A percentile compares a stretch with the other conserved stretches of the same genome.
Conservation (phyloP, 352 stramenopile genomes). For the Phytophthora podocarpi region DNA sequence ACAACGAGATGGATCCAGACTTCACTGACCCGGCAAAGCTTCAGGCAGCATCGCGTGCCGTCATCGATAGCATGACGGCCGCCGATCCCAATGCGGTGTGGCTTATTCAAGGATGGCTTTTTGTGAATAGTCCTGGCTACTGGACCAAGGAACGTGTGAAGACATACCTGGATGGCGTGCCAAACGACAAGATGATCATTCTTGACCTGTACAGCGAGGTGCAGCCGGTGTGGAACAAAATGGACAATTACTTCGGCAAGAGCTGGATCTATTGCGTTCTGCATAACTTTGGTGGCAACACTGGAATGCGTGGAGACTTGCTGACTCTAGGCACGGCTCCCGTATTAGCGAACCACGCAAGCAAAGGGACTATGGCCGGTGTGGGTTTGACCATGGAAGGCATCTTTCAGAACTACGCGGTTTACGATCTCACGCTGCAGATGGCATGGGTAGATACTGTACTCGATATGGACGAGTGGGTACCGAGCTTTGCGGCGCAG, state of each 20-base stretch:
- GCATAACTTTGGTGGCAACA: constrained; percentile 85
- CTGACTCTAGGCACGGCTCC: constrained; percentile 61
- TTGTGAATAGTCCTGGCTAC: constrained; percentile 60
- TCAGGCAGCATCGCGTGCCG: constrained; percentile 57
- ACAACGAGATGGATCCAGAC: constrained; percentile 84
- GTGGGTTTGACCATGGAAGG: constrained; percentile 85
- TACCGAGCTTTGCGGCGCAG: constrained; percentile 56
- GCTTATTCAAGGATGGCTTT: constrained; percentile 88
- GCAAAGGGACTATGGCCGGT: constrained; percentile 74
- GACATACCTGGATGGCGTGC: constrained; percentile 57
- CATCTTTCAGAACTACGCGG: constrained; percentile 88
- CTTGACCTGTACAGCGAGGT: constrained; percentile 85
- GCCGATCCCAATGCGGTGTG: constrained; percentile 78
- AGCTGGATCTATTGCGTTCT: constrained; percentile 87
- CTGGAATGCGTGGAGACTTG: constrained; percentile 76
- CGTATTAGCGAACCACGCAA: constrained; percentile 43
- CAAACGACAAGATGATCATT: constrained; percentile 77
- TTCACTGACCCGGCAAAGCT: constrained; percentile 58
- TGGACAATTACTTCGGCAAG: constrained; percentile 84
- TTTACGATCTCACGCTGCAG: constrained; percentile 79
- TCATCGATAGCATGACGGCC: constrained; percentile 76
- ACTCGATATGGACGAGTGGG: constrained; percentile 50
- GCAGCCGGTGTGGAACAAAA: constrained; percentile 68
- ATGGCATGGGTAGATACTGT: constrained; percentile 67
- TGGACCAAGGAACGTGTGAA: constrained; percentile 70